Percentiles rank a stretch among this genome's conserved stretches.
These are phyloP conservation scores for Metarhizium album DNA, from an alignment of 2,329 filamentous ascomycete species.

Conservation along the genomic window DNA sequence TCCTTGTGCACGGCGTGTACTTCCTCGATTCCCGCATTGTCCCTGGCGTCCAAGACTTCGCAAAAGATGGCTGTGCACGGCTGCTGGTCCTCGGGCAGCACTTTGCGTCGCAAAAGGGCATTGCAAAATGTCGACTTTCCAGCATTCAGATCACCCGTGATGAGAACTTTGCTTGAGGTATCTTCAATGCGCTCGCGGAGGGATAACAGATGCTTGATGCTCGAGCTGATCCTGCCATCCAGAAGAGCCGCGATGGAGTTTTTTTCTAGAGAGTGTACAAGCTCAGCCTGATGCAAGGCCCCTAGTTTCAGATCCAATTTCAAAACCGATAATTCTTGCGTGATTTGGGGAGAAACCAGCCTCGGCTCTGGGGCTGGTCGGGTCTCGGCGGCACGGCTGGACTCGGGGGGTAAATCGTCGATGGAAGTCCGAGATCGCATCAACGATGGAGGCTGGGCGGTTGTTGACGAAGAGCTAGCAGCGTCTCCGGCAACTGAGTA, in stretches of 20 bases:
- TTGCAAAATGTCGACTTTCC: slow-evolving; percentile 99
- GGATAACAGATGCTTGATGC: slow-evolving; percentile 78
- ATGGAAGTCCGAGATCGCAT: slow-evolving; percentile 64
- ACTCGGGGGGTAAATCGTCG: slow-evolving; percentile 45
- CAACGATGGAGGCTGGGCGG: slow-evolving; percentile 38
- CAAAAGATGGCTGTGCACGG: slow-evolving; percentile 98
- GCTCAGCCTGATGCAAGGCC: slow-evolving; percentile 71
- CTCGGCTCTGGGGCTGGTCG: slow-evolving; percentile 60
- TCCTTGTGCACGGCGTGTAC: slow-evolving; percentile 90
- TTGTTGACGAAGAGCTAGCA: slow-evolving; percentile 23
- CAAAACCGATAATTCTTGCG: slow-evolving; percentile 89
- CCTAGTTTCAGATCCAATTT: slow-evolving; percentile 93
- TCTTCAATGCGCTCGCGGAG: slow-evolving; percentile 93
- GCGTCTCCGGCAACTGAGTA: slow-evolving; percentile 47
- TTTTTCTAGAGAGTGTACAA: slow-evolving; percentile 93
- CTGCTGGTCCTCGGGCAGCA: slow-evolving; percentile 93
- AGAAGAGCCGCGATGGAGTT: slow-evolving; percentile 78
- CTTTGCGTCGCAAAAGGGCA: slow-evolving; percentile 81
- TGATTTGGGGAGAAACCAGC: slow-evolving; percentile 82
- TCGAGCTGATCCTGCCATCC: slow-evolving; percentile 89
- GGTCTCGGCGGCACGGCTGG: slow-evolving; percentile 58
- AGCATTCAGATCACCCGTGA: slow-evolving; percentile 92
- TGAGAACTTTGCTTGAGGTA: slow-evolving; percentile 89
- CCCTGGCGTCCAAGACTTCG: slow-evolving; percentile 83
- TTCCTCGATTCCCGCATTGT: slow-evolving; percentile 86